Percentiles rank a stretch among this genome's conserved stretches.
Conservation (phyloP, 331 rosid genomes). For the Prunus yedoensis region DNA sequence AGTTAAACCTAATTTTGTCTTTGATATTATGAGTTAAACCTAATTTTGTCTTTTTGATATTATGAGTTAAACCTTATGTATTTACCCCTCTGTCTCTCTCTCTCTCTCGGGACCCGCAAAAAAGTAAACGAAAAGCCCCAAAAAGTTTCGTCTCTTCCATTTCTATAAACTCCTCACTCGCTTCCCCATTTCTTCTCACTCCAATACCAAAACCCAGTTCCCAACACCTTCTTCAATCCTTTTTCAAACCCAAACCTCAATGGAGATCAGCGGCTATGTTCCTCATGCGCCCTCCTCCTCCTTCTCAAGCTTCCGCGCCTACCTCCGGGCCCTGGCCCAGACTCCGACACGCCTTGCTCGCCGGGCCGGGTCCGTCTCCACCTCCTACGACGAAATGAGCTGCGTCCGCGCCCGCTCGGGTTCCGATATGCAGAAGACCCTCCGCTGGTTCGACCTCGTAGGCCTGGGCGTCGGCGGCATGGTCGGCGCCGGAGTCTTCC, state of each 20-base stretch:
- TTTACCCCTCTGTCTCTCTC: no score
- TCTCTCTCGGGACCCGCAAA: no score
- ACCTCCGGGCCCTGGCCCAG: constrained; percentile 58
- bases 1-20: no score
- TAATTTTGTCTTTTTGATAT: no score
- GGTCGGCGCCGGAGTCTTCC: constrained; percentile 93
- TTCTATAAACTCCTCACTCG: no score
- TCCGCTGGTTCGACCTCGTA: constrained; percentile 86
- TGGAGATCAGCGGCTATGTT: not conserved
- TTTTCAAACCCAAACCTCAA: not conserved
- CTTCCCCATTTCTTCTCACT: no score
- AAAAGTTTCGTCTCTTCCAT: no score
- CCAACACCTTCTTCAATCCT: no score
- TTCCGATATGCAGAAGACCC: constrained; percentile 56
- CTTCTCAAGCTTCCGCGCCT: constrained; percentile 63
- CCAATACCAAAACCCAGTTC: no score
- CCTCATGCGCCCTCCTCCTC: constrained; percentile 39
- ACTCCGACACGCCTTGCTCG: constrained; percentile 69
- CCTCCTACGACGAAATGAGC: constrained; percentile 73
- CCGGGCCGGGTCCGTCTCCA: constrained; percentile 72
- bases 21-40: no score
- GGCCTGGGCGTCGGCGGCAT: constrained; percentile 84
- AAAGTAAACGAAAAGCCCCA: no score
- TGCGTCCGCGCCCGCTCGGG: constrained; percentile 63
- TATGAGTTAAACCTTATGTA: no score